Conservation (phyloP, 768 basidiomycete species). For the Tulasnella sp. region DNA sequence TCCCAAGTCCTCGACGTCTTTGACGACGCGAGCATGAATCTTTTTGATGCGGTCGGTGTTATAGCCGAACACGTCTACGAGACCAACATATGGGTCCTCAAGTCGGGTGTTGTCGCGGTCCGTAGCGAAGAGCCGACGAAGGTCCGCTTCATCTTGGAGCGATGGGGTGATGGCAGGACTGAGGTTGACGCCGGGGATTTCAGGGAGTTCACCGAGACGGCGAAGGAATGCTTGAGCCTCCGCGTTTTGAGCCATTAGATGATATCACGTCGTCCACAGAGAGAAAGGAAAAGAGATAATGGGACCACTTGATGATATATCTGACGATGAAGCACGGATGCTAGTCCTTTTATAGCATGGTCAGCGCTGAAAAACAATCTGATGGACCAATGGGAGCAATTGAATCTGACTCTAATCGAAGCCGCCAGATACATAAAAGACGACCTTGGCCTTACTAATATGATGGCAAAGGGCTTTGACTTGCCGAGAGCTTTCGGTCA, state of each 20-base stretch:
- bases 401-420: too few species aligned
- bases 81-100: constrained; percentile 48
- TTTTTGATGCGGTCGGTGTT: constrained; percentile 47
- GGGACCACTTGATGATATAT: too few species aligned
- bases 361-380: too few species aligned
- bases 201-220: neutral
- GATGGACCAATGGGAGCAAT: too few species aligned
- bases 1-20: neutral
- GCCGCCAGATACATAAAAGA: too few species aligned
- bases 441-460: too few species aligned
- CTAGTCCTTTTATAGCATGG: too few species aligned
- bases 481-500: too few species aligned
- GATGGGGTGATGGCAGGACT: constrained; percentile 49
- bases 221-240: constrained; percentile 16
- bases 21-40: constrained; percentile 36
- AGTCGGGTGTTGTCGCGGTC: neutral
- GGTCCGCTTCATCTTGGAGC: constrained; percentile 48
- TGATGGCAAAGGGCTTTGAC: too few species aligned
- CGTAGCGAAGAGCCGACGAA: neutral
- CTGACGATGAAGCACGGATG: too few species aligned
- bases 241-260: constrained; percentile 10
- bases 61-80: constrained; percentile 12
- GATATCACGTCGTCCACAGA: neutral
- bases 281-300: neutral
- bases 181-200: constrained; percentile 37